Evolutionary conservation across 768 basidiomycete genomes (phyloP), one percentile per base, ranked within the genome.

Genomic region (Hygrocybe coccinea): DNA sequence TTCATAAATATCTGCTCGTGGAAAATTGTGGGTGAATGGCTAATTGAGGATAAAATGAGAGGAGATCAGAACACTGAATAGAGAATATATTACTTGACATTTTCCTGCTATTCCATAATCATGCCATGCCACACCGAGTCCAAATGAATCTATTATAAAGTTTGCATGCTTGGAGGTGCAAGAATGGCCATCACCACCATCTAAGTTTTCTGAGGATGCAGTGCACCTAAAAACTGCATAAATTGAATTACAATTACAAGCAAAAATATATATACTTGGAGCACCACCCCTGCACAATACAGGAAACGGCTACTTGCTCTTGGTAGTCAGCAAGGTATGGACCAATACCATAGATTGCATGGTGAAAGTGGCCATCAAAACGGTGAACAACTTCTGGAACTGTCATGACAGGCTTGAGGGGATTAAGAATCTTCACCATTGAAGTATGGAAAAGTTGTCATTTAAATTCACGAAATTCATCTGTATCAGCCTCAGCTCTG

Each of bases 321-420:
- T 69, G 74, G 44, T 77, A 75, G 51, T 77, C 70, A 0, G 72
- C 71, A 58, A 77, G 74, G 35, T 72, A 73, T 2, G 70, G 64
- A 1, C 68, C 70, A 3, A 77, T 48, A 2, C 62, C 64, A 59
- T 67, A 75, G 10, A 74, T 62, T 1, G 55, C 64, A 3, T 60
- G 41, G 2, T 55, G 60, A 45, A 57, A 73, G 49, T 71, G 62
- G 0, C 69, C 63, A 61, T 76, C 71, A 1, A 46, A 56, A 49
- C 62, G 74, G 0, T 46, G 45, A 0, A 60, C 47, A 5, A 74
- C 54, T 24, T 59, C 52, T 0, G 69, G 64, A 3, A 24, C 60
- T 1, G 39, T 55, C 74, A 74, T 74, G 0, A 22, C 59, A 0
- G 60, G 58, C 24, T 56, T 56, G 0, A 74, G 52, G 0, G 61